Evolutionary conservation across 352 stramenopile genomes (phyloP), one percentile per base, ranked within the genome.

Genomic region (Globisporangium radiosum): DNA sequence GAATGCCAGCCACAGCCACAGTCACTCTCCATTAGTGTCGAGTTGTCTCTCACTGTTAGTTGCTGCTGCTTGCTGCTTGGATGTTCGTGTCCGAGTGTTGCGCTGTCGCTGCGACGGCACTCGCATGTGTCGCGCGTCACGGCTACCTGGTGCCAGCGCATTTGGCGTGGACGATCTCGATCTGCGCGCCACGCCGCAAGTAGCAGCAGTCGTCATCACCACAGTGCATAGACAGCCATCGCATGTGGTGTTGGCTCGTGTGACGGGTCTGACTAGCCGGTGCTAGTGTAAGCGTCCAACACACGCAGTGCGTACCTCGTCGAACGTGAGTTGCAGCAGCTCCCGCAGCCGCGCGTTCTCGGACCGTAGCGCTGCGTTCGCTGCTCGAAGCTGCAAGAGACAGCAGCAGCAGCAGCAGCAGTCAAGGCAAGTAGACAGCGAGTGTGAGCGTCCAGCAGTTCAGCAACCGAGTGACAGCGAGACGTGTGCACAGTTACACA

Each of bases 271-370:
- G 19, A 25, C 19, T 25, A 25, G 19, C 19, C 19, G 19, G 19
- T 25, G 19, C 19, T 25, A 25, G 19, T 25, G 19, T 25, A 25
- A 25, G 13, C 45, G 45, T 25, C 8, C 45, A 25, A n/a, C 13
- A 6, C 7, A 11, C 40, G 40, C 40, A 44, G 40, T 44, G 7
- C 13, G 39, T 50, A 50, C 53, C 38, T 63, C 71, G 7, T 76
- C 59, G 47, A 80, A 75, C 14, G 66, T 79, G 25, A 56, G 65
- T 47, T 73, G 52, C 38, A 79, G 45, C 0, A 78, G 66, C 54
- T 76, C 65, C 61, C 60, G 59, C 7, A 78, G 54, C 2, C 57
- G 71, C n/a, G 59, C 8, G 50, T 79, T 81, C 42, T 77, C 70
- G 5, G n/a, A 17, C 55, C 71, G 59, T 36, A 81, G 49, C 8